Percentiles rank a stretch among this genome's conserved stretches.
Evolutionary conservation across 345 rosid species (phyloP).

Genomic region (Boechera stricta): DNA sequence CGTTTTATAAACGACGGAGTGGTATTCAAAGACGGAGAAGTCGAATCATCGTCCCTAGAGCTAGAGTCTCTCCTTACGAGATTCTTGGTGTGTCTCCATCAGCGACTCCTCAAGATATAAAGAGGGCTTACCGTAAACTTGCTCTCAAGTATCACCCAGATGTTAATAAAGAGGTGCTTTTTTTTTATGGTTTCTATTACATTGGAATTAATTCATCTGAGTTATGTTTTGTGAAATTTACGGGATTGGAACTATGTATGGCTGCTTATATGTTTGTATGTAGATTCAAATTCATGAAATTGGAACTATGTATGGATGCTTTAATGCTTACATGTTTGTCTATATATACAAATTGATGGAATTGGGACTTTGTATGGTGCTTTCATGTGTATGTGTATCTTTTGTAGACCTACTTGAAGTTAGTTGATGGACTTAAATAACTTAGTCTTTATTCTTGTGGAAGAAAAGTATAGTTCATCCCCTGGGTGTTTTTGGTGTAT

Average conservation of each 20-base stretch:
- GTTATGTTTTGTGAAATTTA: background rate
- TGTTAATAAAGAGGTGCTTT: slow-evolving; percentile 83
- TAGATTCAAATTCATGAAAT: background rate
- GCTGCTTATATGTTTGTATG: background rate
- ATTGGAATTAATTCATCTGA: background rate
- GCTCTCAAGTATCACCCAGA: slow-evolving; percentile 96
- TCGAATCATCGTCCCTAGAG: slow-evolving; percentile 48
- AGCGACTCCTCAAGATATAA: slow-evolving; percentile 81
- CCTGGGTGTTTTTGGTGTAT: slow-evolving; percentile 33
- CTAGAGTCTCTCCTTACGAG: slow-evolving; percentile 86
- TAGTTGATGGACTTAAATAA: background rate
- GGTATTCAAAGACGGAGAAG: slow-evolving; percentile 48
- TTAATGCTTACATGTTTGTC: background rate
- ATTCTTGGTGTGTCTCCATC: slow-evolving; percentile 80
- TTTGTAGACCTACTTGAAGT: background rate
- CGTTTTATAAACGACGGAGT: slow-evolving; percentile 42
- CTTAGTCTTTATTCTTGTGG: background rate
- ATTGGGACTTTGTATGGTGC: background rate
- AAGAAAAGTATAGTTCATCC: slow-evolving; percentile 1
- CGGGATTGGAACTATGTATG: background rate
- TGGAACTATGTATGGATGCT: slow-evolving; percentile 18
- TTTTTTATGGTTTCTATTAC: background rate
- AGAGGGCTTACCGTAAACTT: slow-evolving; percentile 94
- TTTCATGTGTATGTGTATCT: background rate
- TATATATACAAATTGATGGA: slow-evolving; percentile 3